phyloP scores from a whole-genome alignment of 2,329 filamentous ascomycete species.

The Calonectria montana region DNA sequence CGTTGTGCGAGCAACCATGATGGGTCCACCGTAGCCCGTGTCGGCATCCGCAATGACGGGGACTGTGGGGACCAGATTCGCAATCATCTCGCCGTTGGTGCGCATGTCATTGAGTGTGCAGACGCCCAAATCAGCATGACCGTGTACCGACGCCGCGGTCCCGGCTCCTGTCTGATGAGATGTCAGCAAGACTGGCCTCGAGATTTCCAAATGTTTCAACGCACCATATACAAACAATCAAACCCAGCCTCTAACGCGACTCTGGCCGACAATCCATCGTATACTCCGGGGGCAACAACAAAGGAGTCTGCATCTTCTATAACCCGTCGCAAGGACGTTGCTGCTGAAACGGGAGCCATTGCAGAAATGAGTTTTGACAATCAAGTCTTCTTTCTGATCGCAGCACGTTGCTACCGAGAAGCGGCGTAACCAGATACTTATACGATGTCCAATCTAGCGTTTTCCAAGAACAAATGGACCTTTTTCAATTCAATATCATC shows the following conservation, averaged over 20 bases:
- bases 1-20: slow-evolving; percentile 65
- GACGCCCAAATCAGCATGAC: slow-evolving; percentile 54
- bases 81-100: slow-evolving; percentile 73
- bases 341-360: neutral
- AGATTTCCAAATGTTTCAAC: neutral
- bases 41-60: slow-evolving; percentile 73
- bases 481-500: neutral
- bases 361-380: neutral
- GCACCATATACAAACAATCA: neutral
- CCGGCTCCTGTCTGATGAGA: neutral
- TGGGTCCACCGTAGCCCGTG: slow-evolving; percentile 66
- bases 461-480: too few relatives aligned
- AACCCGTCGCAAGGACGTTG: neutral
- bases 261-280: neutral
- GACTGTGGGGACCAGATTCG: slow-evolving; percentile 63
- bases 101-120: slow-evolving; percentile 73
- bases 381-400: neutral
- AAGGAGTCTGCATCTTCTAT: neutral
- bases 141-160: neutral
- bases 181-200: neutral
- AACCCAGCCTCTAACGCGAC: neutral
- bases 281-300: neutral
- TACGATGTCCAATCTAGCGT: neutral
- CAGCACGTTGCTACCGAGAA: neutral
- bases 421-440: neutral